Percentiles rank a stretch among this genome's conserved stretches.
These are phyloP conservation scores for Wolfiporia cocos DNA, from an alignment of 1,284 basidiomycete species.

Conservation along the genomic window DNA sequence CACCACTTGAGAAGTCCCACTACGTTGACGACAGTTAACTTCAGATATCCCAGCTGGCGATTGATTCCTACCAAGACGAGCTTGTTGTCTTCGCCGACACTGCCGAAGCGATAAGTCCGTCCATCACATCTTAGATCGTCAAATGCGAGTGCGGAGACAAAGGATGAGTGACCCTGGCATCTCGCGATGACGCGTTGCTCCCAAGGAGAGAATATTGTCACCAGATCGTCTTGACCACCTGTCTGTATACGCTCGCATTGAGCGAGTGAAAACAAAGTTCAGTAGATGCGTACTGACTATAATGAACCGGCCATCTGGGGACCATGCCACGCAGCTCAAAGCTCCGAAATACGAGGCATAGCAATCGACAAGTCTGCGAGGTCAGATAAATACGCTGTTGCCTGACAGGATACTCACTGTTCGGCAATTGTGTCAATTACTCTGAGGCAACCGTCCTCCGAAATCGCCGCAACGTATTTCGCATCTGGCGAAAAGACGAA, in stretches of 20 bases:
- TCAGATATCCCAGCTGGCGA: no score
- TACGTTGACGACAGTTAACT: no score
- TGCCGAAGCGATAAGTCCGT: slow-evolving; percentile 86
- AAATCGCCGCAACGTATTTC: slow-evolving; percentile 78
- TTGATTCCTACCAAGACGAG: slow-evolving; percentile 61
- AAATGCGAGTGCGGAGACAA: slow-evolving; percentile 86
- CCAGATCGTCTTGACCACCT: slow-evolving; percentile 90
- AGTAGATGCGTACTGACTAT: slow-evolving; percentile 44
- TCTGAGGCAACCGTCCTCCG: slow-evolving; percentile 85
- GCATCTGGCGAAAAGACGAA: slow-evolving; percentile 90
- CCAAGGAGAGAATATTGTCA: slow-evolving; percentile 89
- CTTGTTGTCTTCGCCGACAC: slow-evolving; percentile 93
- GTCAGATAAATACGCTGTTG: slow-evolving; percentile 5
- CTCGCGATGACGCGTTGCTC: slow-evolving; percentile 92
- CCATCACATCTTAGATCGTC: slow-evolving; percentile 84
- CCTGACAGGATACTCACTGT: slow-evolving; percentile 49
- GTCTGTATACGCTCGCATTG: slow-evolving; percentile 35
- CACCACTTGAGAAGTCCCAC: slow-evolving; percentile 90
- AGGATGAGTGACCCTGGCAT: slow-evolving; percentile 95
- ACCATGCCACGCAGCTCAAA: slow-evolving; percentile 88
- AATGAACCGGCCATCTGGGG: slow-evolving; percentile 90
- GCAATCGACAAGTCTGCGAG: slow-evolving; percentile 72
- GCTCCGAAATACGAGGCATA: slow-evolving; percentile 92
- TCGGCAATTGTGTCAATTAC: slow-evolving; percentile 84
- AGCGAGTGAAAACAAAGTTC: neutral